Evolutionary conservation across 306 rosid genomes (phyloP), one percentile per base, ranked within the genome.

Genomic region (Sindora glabra): DNA sequence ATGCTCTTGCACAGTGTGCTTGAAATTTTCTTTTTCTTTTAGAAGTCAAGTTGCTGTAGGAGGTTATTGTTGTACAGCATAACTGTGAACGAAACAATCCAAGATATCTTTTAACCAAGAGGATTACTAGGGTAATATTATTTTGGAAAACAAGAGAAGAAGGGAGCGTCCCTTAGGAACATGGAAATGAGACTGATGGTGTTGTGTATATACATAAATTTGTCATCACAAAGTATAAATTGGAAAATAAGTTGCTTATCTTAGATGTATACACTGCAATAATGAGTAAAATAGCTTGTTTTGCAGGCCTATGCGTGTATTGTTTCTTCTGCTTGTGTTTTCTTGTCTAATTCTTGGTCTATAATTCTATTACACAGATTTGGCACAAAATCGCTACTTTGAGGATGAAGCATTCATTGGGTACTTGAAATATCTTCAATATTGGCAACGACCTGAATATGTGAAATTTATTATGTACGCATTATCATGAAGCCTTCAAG

Each of bases 391-490:
- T 73, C 95, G 96, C 7, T 88, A 88, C 63, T 81, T 91, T 47
- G 98, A 91, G 71, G 98, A 91, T 65, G 98, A 91, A 73, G 92
- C 92, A 41, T 91, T 91, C 73, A 88, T 91, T 68, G 96, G 95
- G 47, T 91, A 85, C 92, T 78, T 91, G 65, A 88, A 91, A 63
- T 83, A 91, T 58, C 96, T 91, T 44, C 98, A 85, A 59, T 91
- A 91, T 55, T 91, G 98, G 98, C 95, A 91, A 53, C 89, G 73
- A 12, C 95, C 96, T 10, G 98, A 91, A 67, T 88, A 88, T 61
- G 73, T 62, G 0, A 88, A 88, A 70, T 88, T 60, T 77, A 88
- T 92, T 49, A 88, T 88, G 98, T 88, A 72, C 85, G 98, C 51
- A 22, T 44, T 59, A 13, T n/a, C n/a, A n/a, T n/a, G n/a, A n/a